Evolutionary conservation across 768 basidiomycete species (phyloP).

Genomic region (Clathrus columnatus): DNA sequence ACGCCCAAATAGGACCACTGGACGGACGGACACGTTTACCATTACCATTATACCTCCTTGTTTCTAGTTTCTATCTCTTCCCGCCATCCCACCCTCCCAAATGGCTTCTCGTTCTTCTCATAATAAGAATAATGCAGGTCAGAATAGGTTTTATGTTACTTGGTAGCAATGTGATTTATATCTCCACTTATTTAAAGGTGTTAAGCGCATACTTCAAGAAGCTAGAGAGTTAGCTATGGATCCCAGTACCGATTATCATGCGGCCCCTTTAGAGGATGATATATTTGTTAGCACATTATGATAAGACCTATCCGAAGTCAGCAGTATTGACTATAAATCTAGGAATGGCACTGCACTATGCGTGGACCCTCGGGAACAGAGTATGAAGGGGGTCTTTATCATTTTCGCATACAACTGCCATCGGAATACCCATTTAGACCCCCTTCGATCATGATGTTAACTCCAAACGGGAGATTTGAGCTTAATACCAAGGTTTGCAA

Average conservation of each 20-base stretch:
- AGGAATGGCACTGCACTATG: slow-evolving; percentile 97
- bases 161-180: neutral
- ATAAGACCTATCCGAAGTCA: slow-evolving; percentile 1
- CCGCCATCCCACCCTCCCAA: neutral
- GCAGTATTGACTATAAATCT: slow-evolving; percentile 16
- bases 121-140: slow-evolving; percentile 89
- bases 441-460: slow-evolving; percentile 91
- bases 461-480: slow-evolving; percentile 95
- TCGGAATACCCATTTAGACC: slow-evolving; percentile 96
- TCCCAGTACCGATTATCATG: slow-evolving; percentile 78
- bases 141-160: slow-evolving; percentile 14
- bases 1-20: no score
- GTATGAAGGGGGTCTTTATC: slow-evolving; percentile 93
- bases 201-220: slow-evolving; percentile 97
- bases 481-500: slow-evolving; percentile 79
- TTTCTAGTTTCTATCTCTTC: no score
- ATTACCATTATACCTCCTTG: slow-evolving; percentile 11
- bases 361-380: slow-evolving; percentile 83
- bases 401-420: slow-evolving; percentile 83
- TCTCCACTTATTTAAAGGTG: slow-evolving; percentile 39
- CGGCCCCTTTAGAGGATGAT: slow-evolving; percentile 75
- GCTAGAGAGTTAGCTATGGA: slow-evolving; percentile 82
- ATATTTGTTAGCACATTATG: slow-evolving; percentile 59
- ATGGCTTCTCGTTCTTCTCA: slow-evolving; percentile 34
- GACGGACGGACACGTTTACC: no score